These are phyloP conservation scores for Durotheca rogersii DNA, from an alignment of 495 filamentous ascomycete species.

Conservation along the genomic window DNA sequence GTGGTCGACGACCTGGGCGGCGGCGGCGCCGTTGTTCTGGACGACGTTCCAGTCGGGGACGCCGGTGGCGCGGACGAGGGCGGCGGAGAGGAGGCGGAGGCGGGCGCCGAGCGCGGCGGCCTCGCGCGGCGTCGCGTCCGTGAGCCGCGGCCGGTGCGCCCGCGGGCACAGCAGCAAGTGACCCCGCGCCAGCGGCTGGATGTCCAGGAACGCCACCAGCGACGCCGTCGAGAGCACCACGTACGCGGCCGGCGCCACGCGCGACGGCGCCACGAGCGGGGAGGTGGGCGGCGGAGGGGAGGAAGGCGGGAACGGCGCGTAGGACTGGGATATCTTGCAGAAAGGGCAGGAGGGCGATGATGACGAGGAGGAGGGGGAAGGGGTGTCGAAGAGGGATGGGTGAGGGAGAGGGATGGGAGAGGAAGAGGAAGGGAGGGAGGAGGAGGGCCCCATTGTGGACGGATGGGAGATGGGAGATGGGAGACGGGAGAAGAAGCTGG, in stretches of 20 bases:
- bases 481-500: too few species aligned
- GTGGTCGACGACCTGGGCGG: conserved; percentile 88
- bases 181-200: conserved; percentile 76
- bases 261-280: conserved; percentile 36
- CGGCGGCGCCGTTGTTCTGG: conserved; percentile 87
- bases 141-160: conserved; percentile 67
- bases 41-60: conserved; percentile 87
- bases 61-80: conserved; percentile 62
- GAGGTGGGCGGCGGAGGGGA: conserved; percentile 36
- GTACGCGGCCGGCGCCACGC: conserved; percentile 54
- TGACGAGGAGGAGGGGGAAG: too few species aligned
- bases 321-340: conserved; percentile 58
- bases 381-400: neutral
- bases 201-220: conserved; percentile 85
- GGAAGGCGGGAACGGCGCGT: conserved; percentile 47
- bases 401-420: neutral
- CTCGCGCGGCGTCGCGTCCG: conserved; percentile 58
- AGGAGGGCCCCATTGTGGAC: too few species aligned
- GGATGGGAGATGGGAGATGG: too few species aligned
- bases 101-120: conserved; percentile 65
- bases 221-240: conserved; percentile 70
- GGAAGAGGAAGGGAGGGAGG: too few species aligned
- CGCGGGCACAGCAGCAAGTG: conserved; percentile 78
- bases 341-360: conserved; percentile 58
- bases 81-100: conserved; percentile 72